These are phyloP conservation scores for Coniosporium apollinis DNA, from an alignment of 495 filamentous ascomycete genomes.

Conservation along the genomic window DNA sequence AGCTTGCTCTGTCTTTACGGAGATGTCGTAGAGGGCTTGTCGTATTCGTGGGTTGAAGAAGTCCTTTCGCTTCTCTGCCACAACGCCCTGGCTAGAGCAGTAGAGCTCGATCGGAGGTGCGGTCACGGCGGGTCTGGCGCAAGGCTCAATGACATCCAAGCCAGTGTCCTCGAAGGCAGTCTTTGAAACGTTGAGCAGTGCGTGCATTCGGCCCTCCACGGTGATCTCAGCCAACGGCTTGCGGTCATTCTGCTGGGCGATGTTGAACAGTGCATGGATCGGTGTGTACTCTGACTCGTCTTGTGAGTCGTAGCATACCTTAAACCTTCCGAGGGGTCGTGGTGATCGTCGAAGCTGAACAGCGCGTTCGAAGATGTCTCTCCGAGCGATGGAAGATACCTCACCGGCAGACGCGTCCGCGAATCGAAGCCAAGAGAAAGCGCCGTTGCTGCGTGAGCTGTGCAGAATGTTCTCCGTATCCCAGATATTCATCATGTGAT, in stretches of 20 bases:
- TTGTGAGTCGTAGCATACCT: conserved; percentile 44
- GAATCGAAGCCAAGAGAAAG: conserved; percentile 87
- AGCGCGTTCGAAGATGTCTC: conserved; percentile 48
- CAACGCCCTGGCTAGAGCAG: conserved; percentile 49
- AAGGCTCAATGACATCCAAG: conserved; percentile 61
- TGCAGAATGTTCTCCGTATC: conserved; percentile 58
- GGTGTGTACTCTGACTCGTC: conserved; percentile 40
- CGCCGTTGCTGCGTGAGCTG: conserved; percentile 34
- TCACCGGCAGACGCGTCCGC: conserved; percentile 61
- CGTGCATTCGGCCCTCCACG: conserved; percentile 50
- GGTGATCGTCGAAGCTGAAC: conserved; percentile 31
- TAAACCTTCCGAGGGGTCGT: conserved; percentile 27
- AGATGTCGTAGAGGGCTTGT: conserved; percentile 53
- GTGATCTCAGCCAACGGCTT: conserved; percentile 54
- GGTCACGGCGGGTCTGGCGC: conserved; percentile 52
- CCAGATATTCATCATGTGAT: conserved; percentile 79
- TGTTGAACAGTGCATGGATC: conserved; percentile 61
- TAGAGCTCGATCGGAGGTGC: conserved; percentile 78
- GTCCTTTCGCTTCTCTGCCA: conserved; percentile 50
- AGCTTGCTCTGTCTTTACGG: conserved; percentile 47
- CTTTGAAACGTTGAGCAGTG: conserved; percentile 65
- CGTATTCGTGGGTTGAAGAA: conserved; percentile 68
- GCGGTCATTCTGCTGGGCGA: conserved; percentile 51
- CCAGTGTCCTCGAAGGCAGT: conserved; percentile 48
- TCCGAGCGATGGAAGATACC: conserved; percentile 44